phyloP scores from a whole-genome alignment of 1,284 basidiomycete species.

The Cryptococcus wingfieldii region DNA sequence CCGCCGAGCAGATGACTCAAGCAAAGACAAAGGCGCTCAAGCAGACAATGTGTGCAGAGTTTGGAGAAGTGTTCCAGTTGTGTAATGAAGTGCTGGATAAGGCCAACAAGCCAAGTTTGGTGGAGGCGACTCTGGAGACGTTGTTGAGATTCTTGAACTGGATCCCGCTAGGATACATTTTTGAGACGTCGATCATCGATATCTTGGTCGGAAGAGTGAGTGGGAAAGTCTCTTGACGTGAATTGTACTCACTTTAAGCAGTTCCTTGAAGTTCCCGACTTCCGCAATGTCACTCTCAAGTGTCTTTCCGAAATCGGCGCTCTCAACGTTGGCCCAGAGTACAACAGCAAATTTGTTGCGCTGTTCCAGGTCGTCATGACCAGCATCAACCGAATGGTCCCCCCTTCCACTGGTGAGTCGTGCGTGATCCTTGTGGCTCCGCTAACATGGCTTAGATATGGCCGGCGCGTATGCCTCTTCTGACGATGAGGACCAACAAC shows the following conservation, averaged over 20 bases:
- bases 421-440: background rate
- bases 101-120: constrained; percentile 93
- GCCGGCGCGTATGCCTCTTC: constrained; percentile 87
- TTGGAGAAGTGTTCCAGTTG: constrained; percentile 91
- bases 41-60: constrained; percentile 96
- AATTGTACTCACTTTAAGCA: constrained; percentile 40
- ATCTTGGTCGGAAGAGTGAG: constrained; percentile 79
- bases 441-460: constrained; percentile 56
- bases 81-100: constrained; percentile 96
- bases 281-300: constrained; percentile 95
- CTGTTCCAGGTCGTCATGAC: constrained; percentile 99
- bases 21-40: constrained; percentile 96
- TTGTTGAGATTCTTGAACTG: constrained; percentile 95
- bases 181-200: constrained; percentile 97
- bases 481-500: constrained; percentile 90
- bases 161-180: constrained; percentile 99
- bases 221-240: background rate
- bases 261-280: constrained; percentile 96
- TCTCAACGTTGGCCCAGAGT: constrained; percentile 94
- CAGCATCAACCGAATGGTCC: constrained; percentile 91
- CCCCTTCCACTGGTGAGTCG: constrained; percentile 71
- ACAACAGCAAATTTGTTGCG: constrained; percentile 96
- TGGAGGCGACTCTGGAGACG: constrained; percentile 94
- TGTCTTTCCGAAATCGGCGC: constrained; percentile 96
- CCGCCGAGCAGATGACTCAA: constrained; percentile 98